Evolutionary conservation across 495 filamentous ascomycete species (phyloP), one percentile per base, ranked within the genome.

Genomic region (Penicillium parvum): DNA sequence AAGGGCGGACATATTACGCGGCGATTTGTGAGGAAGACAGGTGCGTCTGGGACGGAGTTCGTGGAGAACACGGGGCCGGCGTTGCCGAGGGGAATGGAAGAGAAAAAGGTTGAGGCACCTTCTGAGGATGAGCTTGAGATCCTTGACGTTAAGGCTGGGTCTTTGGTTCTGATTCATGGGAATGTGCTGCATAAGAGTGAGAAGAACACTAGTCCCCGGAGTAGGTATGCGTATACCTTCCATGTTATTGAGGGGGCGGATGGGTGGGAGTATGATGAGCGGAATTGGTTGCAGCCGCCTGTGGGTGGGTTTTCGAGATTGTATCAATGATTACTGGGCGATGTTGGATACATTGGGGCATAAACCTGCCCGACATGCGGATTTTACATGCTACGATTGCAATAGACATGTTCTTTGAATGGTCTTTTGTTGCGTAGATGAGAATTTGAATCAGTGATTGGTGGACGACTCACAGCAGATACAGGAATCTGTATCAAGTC

Each of bases 161-260:
- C 83, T 25, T 60, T 98, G 63, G 89, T 97, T 28, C 61, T 98
- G 36, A 97, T 98, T 50, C 92, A 98, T 72, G 92, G 92, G 12
- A 97, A 98, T 71, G 66, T 97, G 32, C 52, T 98, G 64, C 92
- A 98, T 61, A 92, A 95, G 78, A 96, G 92, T 63, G 88, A 94
- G 75, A 85, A 73, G 75, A 98, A 98, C 53, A 63, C 76, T 23
- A 95, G 92, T 54, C 61, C 70, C 43, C 85, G 83, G 66, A 90
- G 90, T 42, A 77, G 92, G 55, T 94, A 88, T 61, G 95, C 95
- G 17, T 98, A 98, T 66, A 98, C 94, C 0, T 98, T 96, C 55
- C 92, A 98, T 71, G 77, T 95, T 28, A 97, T 97, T 58, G 92
- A 97, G 64, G 87, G 88, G 0, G 82, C 86, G 36, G 77, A 83